phyloP scores from a whole-genome alignment of 345 rosid species.

The Theobroma cacao region DNA sequence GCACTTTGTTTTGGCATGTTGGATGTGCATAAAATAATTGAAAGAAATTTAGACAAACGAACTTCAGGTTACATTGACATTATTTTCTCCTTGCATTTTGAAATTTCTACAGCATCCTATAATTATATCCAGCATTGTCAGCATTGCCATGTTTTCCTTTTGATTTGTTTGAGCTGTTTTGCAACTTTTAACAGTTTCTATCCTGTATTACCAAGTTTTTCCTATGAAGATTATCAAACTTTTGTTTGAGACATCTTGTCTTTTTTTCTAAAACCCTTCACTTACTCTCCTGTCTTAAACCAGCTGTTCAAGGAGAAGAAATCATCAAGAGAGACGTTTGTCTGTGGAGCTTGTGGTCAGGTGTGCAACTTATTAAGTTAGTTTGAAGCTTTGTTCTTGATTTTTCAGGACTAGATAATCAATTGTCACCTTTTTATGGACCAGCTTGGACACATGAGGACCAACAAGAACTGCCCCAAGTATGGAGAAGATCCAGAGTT shows the following conservation, averaged over 20 bases:
- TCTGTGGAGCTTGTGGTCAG: constrained; percentile 98
- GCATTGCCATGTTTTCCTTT: not conserved
- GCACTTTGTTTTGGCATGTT: not conserved
- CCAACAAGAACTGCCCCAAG: constrained; percentile 95
- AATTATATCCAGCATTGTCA: not conserved
- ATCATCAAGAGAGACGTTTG: constrained; percentile 91
- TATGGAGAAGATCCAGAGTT: constrained; percentile 79
- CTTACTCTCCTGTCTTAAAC: constrained; percentile 6
- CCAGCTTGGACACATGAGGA: constrained; percentile 99
- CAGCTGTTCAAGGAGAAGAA: constrained; percentile 90
- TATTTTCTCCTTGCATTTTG: not conserved
- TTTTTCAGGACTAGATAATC: constrained; percentile 6
- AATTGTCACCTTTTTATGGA: constrained; percentile 20
- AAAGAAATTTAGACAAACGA: not conserved
- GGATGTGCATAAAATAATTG: not conserved
- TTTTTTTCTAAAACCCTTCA: constrained; percentile 4
- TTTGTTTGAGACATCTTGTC: not conserved
- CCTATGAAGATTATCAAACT: constrained; percentile 10
- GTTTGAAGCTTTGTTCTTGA: not conserved
- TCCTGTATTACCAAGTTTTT: not conserved
- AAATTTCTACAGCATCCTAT: not conserved
- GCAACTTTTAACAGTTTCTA: not conserved
- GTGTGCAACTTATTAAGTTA: constrained; percentile 32
- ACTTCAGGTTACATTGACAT: not conserved
- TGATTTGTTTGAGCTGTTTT: not conserved